A percentile compares a stretch with the other conserved stretches of the same genome.
Conservation (phyloP, 2,329 filamentous ascomycete species). For the Leptoxyphium fumago region DNA sequence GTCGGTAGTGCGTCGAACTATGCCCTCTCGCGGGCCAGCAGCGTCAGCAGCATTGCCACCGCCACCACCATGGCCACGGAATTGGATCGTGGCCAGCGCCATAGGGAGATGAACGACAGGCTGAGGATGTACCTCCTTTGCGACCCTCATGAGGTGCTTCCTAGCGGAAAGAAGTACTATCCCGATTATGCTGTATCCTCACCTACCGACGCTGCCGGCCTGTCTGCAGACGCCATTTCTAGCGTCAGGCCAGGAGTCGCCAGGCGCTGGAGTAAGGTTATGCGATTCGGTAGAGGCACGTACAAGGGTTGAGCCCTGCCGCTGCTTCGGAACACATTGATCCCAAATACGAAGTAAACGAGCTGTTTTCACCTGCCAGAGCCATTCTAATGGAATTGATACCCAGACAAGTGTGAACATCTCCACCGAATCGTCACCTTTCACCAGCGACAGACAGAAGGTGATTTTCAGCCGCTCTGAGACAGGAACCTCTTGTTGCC, state of each 20-base stretch:
- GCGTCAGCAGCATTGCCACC: slow-evolving; percentile 8
- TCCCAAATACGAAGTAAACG: no score
- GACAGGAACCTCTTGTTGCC: no score
- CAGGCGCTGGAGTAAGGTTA: slow-evolving; percentile 11
- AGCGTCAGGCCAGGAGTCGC: slow-evolving; percentile 3
- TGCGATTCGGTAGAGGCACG: slow-evolving; percentile 10
- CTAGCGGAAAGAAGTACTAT: slow-evolving; percentile 18
- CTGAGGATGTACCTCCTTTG: slow-evolving; percentile 19
- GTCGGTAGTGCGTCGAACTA: slow-evolving; percentile 8
- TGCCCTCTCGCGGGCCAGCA: slow-evolving; percentile 16
- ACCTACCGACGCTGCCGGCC: not conserved
- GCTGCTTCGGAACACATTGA: no score
- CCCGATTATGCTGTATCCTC: slow-evolving; percentile 9
- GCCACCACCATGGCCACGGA: slow-evolving; percentile 9
- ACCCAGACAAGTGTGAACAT: no score
- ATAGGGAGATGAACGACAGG: slow-evolving; percentile 21
- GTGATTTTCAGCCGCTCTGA: no score
- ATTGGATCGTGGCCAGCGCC: slow-evolving; percentile 14
- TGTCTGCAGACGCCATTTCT: slow-evolving; percentile 1
- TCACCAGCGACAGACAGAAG: no score
- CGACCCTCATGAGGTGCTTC: slow-evolving; percentile 18
- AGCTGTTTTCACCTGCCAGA: no score
- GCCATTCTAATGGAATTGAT: no score
- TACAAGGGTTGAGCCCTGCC: slow-evolving; percentile 9
- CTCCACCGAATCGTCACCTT: no score